phyloP scores from a whole-genome alignment of 2,329 filamentous ascomycete genomes.

The Phoma sp. region DNA sequence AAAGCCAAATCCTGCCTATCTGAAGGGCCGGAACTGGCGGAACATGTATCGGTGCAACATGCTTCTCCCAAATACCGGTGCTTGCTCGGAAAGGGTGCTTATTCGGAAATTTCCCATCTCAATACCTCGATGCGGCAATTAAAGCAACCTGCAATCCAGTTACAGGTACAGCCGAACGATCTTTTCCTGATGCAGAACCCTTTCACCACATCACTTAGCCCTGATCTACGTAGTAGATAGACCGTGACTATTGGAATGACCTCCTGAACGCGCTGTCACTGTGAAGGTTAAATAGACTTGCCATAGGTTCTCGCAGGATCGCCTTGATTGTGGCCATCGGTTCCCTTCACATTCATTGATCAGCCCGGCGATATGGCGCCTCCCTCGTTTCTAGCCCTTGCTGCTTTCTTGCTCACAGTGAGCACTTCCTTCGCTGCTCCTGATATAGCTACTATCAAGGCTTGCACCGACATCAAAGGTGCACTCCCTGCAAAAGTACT shows the following conservation, averaged over 20 bases:
- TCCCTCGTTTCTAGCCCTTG: not conserved
- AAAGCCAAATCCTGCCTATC: not conserved
- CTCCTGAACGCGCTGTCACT: not conserved
- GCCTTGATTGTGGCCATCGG: not conserved
- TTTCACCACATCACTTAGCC: not conserved
- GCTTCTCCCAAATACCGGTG: not conserved
- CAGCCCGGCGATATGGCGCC: not conserved
- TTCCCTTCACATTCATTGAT: not conserved
- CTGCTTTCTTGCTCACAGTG: slow-evolving; percentile 15
- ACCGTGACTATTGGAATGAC: not conserved
- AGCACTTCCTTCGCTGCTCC: slow-evolving; percentile 18
- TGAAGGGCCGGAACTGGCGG: not conserved
- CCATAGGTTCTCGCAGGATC: not conserved
- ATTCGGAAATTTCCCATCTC: not conserved
- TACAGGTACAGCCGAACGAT: not conserved
- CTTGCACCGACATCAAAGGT: slow-evolving; percentile 28
- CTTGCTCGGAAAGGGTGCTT: slow-evolving; percentile 1
- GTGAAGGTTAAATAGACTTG: not conserved
- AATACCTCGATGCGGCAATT: not conserved
- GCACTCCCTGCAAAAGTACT: slow-evolving; percentile 30
- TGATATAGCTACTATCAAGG: slow-evolving; percentile 24
- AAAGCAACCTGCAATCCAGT: not conserved
- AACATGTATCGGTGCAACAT: slow-evolving; percentile 1
- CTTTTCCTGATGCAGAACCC: not conserved
- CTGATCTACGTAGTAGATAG: not conserved